Base-by-base conservation (phyloP, 805 yeast genomes). In the Kuraishia floccosa region DNA sequence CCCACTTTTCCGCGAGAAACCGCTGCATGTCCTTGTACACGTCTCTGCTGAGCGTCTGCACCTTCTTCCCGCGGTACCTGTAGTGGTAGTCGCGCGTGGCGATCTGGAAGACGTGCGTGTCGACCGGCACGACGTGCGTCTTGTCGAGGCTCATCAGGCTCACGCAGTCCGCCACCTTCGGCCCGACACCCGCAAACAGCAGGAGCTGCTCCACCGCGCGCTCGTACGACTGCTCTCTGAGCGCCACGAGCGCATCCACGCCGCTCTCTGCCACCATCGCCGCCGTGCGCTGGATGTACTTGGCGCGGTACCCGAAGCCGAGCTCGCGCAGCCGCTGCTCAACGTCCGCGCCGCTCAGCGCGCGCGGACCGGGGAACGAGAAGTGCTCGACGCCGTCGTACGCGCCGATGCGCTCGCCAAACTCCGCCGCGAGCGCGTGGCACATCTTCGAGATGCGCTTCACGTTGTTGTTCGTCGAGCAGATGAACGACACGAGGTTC, bases 121-220 rank as follows among this genome's bases (percentile, higher is more conserved):
- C 98, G 1, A 91, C 83, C 0, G 98, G 98, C 3, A 91, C 96
- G 8, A 84, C 71, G 34, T 78, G 84, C 44, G 81, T 84, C 49
- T 82, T 78, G 43, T 81, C 89, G 37, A 89, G 60, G 2, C 91
- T 76, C 96, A 91, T 89, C 27, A 91, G 60, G 39, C 93, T 77
- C 11, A 91, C 91, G 51, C 98, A 91, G 44, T 91, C 98, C 0
- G 98, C 96, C 2, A 91, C 97, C 55, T 91, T 91, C 1, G 97
- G 97, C 0, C 98, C 98, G 0, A 91, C 96, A 1, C 98, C 98
- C 3, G 69, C 62, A 42, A 81, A 78, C 37, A 68, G 63, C 39
- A 79, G 59, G 25, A 91, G 55, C 30, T 65, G 72, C 5, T 63
- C 59, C 37, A 75, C 80, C 2, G 77, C 76, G n/a, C n/a, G n/a